phyloP scores from a whole-genome alignment of 106 monocot species.

The Vanilla planifolia region DNA sequence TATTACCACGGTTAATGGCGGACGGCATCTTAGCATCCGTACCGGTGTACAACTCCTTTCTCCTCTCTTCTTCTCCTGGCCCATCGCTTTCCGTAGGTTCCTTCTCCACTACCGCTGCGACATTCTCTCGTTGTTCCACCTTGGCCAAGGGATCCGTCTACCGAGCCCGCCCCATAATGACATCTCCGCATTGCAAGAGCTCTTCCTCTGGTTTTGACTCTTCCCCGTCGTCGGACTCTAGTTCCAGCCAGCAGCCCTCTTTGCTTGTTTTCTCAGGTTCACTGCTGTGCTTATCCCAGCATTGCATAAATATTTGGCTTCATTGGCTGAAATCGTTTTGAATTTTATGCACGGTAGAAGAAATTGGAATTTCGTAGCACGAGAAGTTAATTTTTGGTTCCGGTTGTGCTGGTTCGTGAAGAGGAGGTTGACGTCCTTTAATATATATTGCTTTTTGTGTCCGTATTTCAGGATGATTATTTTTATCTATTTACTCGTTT shows the following conservation, averaged over 20 bases:
- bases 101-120: background rate
- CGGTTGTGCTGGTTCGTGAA: background rate
- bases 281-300: background rate
- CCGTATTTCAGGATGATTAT: no score
- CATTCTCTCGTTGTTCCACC: background rate
- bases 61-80: background rate
- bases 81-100: background rate
- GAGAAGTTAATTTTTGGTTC: background rate
- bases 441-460: no score
- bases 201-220: background rate
- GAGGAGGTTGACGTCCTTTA: no score
- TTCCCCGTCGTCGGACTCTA: background rate
- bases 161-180: background rate
- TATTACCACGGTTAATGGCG: background rate
- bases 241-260: background rate
- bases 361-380: background rate
- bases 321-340: background rate
- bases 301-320: background rate
- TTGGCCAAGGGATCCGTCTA: background rate
- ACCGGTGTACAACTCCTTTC: background rate
- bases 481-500: no score
- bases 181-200: constrained; percentile 4
- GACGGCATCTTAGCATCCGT: background rate
- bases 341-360: no score
- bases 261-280: constrained; percentile 8